phyloP scores from a whole-genome alignment of 345 rosid genomes.

The Nasturtium officinale region DNA sequence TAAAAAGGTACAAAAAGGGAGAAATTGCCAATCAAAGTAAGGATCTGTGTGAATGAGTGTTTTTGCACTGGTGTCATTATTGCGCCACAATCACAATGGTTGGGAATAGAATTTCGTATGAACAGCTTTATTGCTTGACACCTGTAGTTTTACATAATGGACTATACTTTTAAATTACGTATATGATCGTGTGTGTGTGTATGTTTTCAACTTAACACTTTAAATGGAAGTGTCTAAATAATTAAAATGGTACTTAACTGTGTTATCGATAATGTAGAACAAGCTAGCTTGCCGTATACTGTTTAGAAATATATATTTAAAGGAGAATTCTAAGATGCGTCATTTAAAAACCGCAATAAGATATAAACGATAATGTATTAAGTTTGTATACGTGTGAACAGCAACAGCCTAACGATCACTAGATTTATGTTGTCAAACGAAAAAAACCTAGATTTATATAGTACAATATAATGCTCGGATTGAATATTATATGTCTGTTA shows the following conservation, averaged over 20 bases:
- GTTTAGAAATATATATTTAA: not conserved
- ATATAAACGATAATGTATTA: not conserved
- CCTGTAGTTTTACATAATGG: conserved; percentile 44
- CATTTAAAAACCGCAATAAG: not conserved
- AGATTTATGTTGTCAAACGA: not conserved
- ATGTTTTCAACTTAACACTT: not conserved
- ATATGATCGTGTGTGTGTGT: conserved; percentile 31
- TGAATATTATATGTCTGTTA: not conserved
- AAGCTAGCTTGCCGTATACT: conserved; percentile 26
- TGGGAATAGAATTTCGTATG: conserved; percentile 43
- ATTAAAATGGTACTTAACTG: not conserved
- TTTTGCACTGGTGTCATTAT: conserved; percentile 49
- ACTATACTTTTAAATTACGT: conserved; percentile 15
- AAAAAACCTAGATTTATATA: not conserved
- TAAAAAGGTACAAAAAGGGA: conserved; percentile 15
- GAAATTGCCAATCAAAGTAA: conserved; percentile 51
- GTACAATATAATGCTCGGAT: not conserved
- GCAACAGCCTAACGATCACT: conserved; percentile 26
- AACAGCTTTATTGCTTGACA: conserved; percentile 56
- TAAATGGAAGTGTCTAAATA: not conserved
- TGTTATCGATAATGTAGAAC: conserved; percentile 15
- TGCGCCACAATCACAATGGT: conserved; percentile 30
- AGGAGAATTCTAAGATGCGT: conserved; percentile 21
- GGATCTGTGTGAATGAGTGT: conserved; percentile 53
- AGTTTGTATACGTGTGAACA: conserved; percentile 37